Base-by-base conservation (phyloP, 2,329 filamentous ascomycete genomes). In the Exserohilum rostratum region DNA sequence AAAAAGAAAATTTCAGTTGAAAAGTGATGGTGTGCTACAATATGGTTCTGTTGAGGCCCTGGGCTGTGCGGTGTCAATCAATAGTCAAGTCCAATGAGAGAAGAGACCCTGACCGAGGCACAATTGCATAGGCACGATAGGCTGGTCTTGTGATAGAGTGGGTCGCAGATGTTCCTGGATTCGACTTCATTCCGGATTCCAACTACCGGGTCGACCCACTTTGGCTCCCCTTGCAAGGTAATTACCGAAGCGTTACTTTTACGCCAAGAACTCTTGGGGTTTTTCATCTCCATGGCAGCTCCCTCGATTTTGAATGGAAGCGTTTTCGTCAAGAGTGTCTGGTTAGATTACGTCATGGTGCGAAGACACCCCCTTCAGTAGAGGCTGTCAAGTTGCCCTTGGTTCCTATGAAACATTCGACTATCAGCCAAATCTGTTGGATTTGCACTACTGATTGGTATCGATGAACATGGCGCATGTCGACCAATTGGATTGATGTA, bases 301-400 rank as follows among this genome's bases (percentile, higher is more conserved):
- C 27, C 29, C 22, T 43, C 42, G 47, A 34, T 55, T 43, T 11
- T 52, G 25, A 13, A 56, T 37, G 13, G 18, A 34, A 13, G 43
- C 37, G 13, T 37, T 39, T 27, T 46, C 39, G 33, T 20, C 15
- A 44, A 15, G 20, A 37, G 22, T 20, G 49, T 48, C 15, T 40
- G 15, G 17, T 17, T 18, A 3, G 31, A 33, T 11, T 15, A 20
- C 9, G 31, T 12, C 13, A 20, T 17, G 25, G 9, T 12, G 34
- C 3, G 25, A 3, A 40, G 35, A 2, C 31, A 39, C 22, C 44
- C 22, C 13, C 5, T 39, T 15, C 6, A 4, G 10, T 34, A 13
- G 1, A 42, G 17, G 25, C 35, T 55, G 30, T 5, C 18, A 29
- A 50, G n/a, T 7, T 44, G 39, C 12, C 5, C 39, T 25, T 50